These are phyloP conservation scores for Globisporangium cylindrosporum DNA, from an alignment of 352 stramenopile species.

Conservation along the genomic window DNA sequence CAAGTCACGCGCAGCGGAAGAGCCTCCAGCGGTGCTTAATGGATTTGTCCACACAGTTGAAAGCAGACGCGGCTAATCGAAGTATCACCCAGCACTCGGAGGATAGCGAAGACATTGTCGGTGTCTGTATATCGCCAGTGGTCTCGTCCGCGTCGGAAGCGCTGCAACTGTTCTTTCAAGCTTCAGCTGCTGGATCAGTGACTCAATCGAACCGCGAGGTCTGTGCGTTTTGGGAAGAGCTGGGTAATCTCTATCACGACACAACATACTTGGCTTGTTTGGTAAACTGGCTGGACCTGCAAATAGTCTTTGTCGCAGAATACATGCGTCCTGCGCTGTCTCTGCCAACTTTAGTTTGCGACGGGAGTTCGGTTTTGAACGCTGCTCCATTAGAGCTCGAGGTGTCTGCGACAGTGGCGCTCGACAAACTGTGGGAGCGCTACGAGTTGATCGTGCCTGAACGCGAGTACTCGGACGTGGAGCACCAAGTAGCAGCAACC, in stretches of 20 bases:
- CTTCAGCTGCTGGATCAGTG: background rate
- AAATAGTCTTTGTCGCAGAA: slow-evolving; percentile 35
- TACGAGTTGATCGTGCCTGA: slow-evolving; percentile 14
- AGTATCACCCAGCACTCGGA: background rate
- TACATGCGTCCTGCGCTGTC: slow-evolving; percentile 4
- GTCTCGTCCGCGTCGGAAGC: slow-evolving; percentile 7
- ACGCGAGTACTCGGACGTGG: background rate
- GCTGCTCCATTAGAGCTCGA: slow-evolving; percentile 4
- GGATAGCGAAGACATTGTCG: background rate
- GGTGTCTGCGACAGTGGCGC: slow-evolving; percentile 7
- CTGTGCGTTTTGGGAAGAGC: slow-evolving; percentile 16
- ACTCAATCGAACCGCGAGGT: slow-evolving; percentile 2
- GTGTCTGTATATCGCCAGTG: background rate
- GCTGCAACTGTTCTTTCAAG: slow-evolving; percentile 3
- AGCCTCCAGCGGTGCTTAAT: slow-evolving; percentile 6
- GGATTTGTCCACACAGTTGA: slow-evolving; percentile 1
- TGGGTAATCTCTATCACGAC: slow-evolving; percentile 17
- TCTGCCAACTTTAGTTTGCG: too few relatives aligned
- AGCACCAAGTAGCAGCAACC: background rate
- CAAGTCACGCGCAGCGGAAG: background rate
- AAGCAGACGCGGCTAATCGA: background rate
- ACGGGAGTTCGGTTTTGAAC: background rate
- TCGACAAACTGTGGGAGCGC: slow-evolving; percentile 17
- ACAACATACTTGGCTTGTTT: slow-evolving; percentile 14
- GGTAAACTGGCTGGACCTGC: slow-evolving; percentile 26